These are phyloP conservation scores for Onygenales sp. DNA, from an alignment of 2,329 filamentous ascomycete species.

Conservation along the genomic window DNA sequence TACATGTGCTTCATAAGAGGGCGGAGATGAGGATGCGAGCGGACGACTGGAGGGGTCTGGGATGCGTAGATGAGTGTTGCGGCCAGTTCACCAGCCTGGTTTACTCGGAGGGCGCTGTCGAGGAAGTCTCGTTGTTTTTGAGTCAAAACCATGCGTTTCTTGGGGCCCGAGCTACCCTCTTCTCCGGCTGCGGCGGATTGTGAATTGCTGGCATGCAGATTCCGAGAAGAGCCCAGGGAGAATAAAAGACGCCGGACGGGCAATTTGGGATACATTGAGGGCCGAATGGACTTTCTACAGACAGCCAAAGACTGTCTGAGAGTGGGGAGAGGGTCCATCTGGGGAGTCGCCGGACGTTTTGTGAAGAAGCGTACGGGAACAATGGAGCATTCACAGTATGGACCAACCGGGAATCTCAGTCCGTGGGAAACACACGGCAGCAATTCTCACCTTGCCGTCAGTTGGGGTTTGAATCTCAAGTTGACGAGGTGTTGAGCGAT, in stretches of 20 bases:
- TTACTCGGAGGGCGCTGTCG: constrained; percentile 77
- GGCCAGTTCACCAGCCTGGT: constrained; percentile 95
- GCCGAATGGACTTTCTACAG: not conserved
- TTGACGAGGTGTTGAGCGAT: too few species aligned
- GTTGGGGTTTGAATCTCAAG: too few species aligned
- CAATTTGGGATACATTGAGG: not conserved
- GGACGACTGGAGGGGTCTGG: constrained; percentile 72
- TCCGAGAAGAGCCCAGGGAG: not conserved
- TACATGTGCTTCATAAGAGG: constrained; percentile 97
- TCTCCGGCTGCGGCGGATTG: not conserved
- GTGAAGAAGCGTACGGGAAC: too few species aligned
- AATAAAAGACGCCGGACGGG: not conserved
- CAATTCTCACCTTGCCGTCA: not conserved
- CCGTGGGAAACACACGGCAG: not conserved
- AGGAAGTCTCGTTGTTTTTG: constrained; percentile 64
- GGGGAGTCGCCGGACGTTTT: not conserved
- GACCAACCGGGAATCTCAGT: not conserved
- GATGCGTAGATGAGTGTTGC: constrained; percentile 88
- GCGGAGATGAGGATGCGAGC: constrained; percentile 74
- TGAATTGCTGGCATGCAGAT: not conserved
- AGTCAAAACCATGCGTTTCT: constrained; percentile 50
- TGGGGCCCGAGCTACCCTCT: constrained; percentile 1
- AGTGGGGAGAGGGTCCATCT: not conserved
- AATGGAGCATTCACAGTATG: not conserved
- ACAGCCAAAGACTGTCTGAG: not conserved